Evolutionary conservation across 345 rosid genomes (phyloP).

Genomic region (Mallotus nudiflorus): DNA sequence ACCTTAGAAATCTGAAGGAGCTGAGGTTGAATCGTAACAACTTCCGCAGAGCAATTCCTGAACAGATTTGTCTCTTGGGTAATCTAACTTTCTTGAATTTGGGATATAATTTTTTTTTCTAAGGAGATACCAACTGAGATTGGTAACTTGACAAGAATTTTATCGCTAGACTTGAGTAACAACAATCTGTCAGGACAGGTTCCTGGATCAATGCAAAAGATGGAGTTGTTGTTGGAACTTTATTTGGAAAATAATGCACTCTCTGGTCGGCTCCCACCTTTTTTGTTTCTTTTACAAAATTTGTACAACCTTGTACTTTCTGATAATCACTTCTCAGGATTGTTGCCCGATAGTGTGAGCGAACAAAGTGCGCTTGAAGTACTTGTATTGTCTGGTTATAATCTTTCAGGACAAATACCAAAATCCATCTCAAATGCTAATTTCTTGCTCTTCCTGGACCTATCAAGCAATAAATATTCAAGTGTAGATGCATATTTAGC

Average conservation of each 20-base stretch:
- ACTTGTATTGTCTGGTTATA: neutral
- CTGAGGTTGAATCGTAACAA: constrained; percentile 21
- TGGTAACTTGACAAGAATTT: constrained; percentile 28
- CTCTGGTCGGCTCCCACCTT: constrained; percentile 27
- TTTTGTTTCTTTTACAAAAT: constrained; percentile 24
- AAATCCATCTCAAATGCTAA: neutral
- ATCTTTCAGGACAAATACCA: neutral
- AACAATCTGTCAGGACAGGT: neutral
- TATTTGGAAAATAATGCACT: neutral
- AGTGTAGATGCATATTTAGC: neutral
- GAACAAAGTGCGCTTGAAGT: neutral
- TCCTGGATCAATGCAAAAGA: neutral
- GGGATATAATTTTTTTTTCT: constrained; percentile 23
- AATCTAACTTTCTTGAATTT: constrained; percentile 29
- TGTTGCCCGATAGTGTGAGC: neutral
- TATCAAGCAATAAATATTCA: constrained; percentile 5
- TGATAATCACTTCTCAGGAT: constrained; percentile 16
- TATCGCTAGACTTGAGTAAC: neutral
- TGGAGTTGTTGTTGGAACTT: neutral
- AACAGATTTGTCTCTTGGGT: constrained; percentile 39
- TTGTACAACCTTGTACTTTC: constrained; percentile 20
- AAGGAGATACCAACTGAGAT: constrained; percentile 34
- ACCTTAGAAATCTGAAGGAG: neutral
- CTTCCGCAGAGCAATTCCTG: constrained; percentile 23
- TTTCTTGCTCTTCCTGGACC: neutral